Evolutionary conservation across 2,329 filamentous ascomycete species (phyloP).

Genomic region (Davidsoniella neocaledoniae): DNA sequence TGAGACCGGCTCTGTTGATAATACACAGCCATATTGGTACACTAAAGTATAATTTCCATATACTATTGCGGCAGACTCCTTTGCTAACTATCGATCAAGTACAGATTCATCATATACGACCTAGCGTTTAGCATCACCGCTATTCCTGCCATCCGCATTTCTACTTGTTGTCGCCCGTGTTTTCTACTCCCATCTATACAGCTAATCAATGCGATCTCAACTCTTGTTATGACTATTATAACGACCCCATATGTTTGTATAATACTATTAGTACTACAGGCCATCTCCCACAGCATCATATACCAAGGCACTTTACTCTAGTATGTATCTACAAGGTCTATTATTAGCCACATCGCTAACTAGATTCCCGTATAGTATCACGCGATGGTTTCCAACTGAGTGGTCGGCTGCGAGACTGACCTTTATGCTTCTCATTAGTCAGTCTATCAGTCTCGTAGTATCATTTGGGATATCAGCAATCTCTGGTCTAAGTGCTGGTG

Average conservation of each 20-base stretch:
- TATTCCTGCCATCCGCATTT: background rate
- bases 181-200: conserved; percentile 1
- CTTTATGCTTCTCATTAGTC: no score
- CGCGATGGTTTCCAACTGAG: no score
- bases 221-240: background rate
- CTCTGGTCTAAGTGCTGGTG: no score
- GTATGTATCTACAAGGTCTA: background rate
- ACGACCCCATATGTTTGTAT: background rate
- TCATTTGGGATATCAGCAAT: no score
- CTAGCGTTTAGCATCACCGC: background rate
- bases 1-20: no score
- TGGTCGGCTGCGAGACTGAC: no score
- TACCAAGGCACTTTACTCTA: background rate
- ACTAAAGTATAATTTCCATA: no score
- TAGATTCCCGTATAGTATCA: no score
- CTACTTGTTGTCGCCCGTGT: background rate
- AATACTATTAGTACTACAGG: background rate
- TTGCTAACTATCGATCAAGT: background rate
- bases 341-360: no score
- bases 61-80: no score
- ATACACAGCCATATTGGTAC: no score
- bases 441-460: no score
- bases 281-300: background rate
- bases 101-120: background rate
- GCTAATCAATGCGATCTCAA: background rate